Evolutionary conservation across 306 rosid species (phyloP), one percentile per base, ranked within the genome.

Genomic region (Mucuna pruriens): DNA sequence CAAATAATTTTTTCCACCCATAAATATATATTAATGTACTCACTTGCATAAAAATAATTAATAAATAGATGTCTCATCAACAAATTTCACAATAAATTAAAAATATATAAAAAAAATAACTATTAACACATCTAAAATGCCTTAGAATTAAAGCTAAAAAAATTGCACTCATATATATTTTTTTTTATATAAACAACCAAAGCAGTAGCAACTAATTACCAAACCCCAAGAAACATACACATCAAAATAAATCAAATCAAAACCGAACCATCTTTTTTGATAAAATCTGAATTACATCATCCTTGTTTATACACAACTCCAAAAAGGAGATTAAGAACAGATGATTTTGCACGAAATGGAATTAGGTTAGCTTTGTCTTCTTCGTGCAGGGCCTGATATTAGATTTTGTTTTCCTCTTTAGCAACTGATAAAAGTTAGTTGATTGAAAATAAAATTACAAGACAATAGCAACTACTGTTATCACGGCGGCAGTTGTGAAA

Each of bases 401-500:
- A 16, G 57, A 48, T 40, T 6, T 36, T 63, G 46, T 62, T 48
- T 51, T 11, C 4, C 9, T 60, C 71, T 65, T 60, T 76, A 81
- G 77, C 36, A 48, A 33, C 57, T 55, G 51, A 72, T 5, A 17
- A n/a, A n/a, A 23, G 80, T 74, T 64, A 86, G 66, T 44, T 58
- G 71, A 79, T 44, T 58, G 71, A 79, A 60, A 63, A 54, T 72
- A 68, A 33, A 66, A 58, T 52, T 74, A 65, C 57, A 84, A 75
- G 70, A 84, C 7, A 51, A 92, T 46, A 66, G 85, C 84, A 49
- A 19, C 19, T 13, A 63, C 6, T 2, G 86, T 57, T 71, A 92
- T 79, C 75, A 87, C 64, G 75, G 62, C 79, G 10, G 89, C 90
- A 79, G 81, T 42, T 71, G 97, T 88, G 83, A 75, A 91, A 7